These are phyloP conservation scores for Emergomyces pasteurianus DNA, from an alignment of 2,329 filamentous ascomycete species.

Conservation along the genomic window DNA sequence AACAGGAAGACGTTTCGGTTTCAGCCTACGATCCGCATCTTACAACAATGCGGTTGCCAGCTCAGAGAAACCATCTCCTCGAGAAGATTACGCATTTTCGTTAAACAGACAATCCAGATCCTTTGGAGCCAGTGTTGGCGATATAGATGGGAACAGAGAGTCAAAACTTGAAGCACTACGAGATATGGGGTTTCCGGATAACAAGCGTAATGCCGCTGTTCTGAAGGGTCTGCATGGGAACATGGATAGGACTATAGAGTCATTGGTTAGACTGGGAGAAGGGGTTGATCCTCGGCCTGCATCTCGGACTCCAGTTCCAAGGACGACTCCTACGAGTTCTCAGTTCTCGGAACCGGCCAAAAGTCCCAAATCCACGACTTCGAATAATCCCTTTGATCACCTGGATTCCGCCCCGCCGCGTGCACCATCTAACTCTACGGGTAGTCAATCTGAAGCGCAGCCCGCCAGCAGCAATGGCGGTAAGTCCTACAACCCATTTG, in stretches of 20 bases:
- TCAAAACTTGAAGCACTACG: constrained; percentile 63
- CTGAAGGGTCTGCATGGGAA: constrained; percentile 76
- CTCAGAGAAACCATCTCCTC: constrained; percentile 43
- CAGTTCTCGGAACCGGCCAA: constrained; percentile 8
- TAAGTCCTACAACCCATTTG: constrained; percentile 57
- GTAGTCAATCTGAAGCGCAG: constrained; percentile 9
- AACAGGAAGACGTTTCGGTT: constrained; percentile 48
- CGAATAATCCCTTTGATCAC: constrained; percentile 58
- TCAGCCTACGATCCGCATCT: constrained; percentile 55
- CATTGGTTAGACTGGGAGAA: constrained; percentile 71
- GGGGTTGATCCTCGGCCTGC: constrained; percentile 40
- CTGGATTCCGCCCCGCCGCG: constrained; percentile 24
- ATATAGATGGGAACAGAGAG: constrained; percentile 44
- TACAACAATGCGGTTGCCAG: constrained; percentile 56
- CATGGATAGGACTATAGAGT: constrained; percentile 74
- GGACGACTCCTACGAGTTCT: constrained; percentile 12
- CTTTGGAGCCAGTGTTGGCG: constrained; percentile 43
- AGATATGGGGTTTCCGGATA: constrained; percentile 87
- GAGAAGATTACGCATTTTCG: constrained; percentile 21
- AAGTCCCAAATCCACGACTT: constrained; percentile 20
- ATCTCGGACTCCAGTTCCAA: constrained; percentile 42
- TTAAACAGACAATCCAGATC: constrained; percentile 54
- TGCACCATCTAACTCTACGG: neutral
- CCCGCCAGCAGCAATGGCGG: constrained; percentile 18
- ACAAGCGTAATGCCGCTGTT: constrained; percentile 66